Evolutionary conservation across 352 stramenopile species (phyloP).

Genomic region (Lagenidium sp.): DNA sequence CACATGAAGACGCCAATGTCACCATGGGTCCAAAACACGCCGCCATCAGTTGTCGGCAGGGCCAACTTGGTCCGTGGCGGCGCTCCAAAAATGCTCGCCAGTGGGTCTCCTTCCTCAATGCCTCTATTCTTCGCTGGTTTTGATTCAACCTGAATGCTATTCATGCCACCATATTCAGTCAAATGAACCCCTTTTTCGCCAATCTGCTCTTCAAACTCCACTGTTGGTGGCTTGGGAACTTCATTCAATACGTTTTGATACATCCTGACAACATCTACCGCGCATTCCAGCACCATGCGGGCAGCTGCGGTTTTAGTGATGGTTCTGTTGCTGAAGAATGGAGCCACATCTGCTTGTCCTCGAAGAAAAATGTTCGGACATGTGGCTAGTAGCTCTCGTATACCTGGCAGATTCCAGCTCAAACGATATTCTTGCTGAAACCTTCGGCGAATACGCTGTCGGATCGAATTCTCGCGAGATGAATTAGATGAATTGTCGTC

Average conservation of each 20-base stretch:
- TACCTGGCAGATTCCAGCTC: slow-evolving; percentile 53
- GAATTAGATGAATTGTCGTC: no score
- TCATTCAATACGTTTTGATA: no score
- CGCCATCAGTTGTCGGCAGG: no score
- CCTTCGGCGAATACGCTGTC: slow-evolving; percentile 38
- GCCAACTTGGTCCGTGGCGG: no score
- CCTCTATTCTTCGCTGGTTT: no score
- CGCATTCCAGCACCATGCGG: slow-evolving; percentile 33
- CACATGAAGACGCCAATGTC: slow-evolving; percentile 59
- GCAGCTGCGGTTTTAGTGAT: slow-evolving; percentile 16
- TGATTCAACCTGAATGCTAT: no score
- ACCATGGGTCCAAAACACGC: slow-evolving; percentile 17
- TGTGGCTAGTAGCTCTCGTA: slow-evolving; percentile 48
- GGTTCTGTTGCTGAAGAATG: slow-evolving; percentile 39
- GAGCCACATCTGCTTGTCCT: slow-evolving; percentile 45
- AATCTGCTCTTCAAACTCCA: no score
- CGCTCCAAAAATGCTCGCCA: background rate
- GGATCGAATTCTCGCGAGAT: slow-evolving; percentile 14
- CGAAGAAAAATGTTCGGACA: slow-evolving; percentile 68
- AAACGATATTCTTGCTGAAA: slow-evolving; percentile 68
- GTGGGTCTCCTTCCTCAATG: background rate
- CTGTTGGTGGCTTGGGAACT: no score
- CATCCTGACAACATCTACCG: slow-evolving; percentile 37
- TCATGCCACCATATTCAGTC: no score
- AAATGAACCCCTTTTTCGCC: no score